Evolutionary conservation across 2,329 filamentous ascomycete species (phyloP).

Genomic region (Stagonosporopsis cucurbitacearum): DNA sequence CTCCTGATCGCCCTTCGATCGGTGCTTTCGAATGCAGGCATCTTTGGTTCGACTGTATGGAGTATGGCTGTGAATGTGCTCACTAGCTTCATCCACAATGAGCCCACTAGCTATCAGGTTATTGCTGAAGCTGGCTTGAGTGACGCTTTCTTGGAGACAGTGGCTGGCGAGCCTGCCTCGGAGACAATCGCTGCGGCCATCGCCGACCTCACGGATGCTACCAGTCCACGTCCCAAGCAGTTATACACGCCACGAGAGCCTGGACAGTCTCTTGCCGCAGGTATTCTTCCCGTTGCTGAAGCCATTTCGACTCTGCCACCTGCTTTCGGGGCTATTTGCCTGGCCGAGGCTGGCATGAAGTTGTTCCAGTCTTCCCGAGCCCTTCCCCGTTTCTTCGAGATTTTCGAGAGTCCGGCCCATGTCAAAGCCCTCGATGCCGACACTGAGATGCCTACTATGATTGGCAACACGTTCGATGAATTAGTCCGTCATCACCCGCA

Average conservation of each 20-base stretch:
- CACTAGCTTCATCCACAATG: slow-evolving; percentile 97
- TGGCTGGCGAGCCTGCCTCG: slow-evolving; percentile 60
- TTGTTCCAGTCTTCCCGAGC: slow-evolving; percentile 84
- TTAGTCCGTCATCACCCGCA: slow-evolving; percentile 90
- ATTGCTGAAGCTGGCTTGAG: slow-evolving; percentile 94
- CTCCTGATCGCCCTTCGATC: slow-evolving; percentile 78
- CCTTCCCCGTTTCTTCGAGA: slow-evolving; percentile 86
- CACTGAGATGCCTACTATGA: slow-evolving; percentile 70
- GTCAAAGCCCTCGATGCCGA: slow-evolving; percentile 83
- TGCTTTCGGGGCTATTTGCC: slow-evolving; percentile 90
- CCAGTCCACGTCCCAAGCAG: slow-evolving; percentile 18
- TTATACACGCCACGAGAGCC: slow-evolving; percentile 34
- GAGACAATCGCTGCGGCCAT: slow-evolving; percentile 25
- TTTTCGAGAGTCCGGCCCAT: slow-evolving; percentile 93
- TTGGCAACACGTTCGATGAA: slow-evolving; percentile 91
- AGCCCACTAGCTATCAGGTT: slow-evolving; percentile 95
- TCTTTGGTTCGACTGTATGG: slow-evolving; percentile 94
- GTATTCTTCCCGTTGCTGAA: slow-evolving; percentile 86
- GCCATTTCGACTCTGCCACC: slow-evolving; percentile 86
- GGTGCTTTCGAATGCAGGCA: slow-evolving; percentile 78
- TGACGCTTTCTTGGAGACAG: slow-evolving; percentile 80
- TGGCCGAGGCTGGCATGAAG: slow-evolving; percentile 86
- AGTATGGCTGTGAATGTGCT: slow-evolving; percentile 90
- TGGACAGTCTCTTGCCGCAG: slow-evolving; percentile 60
- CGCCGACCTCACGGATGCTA: slow-evolving; percentile 20